These are phyloP conservation scores for Linnemannia elongata DNA, from an alignment of 192 early-diverging fungal species.

Conservation along the genomic window DNA sequence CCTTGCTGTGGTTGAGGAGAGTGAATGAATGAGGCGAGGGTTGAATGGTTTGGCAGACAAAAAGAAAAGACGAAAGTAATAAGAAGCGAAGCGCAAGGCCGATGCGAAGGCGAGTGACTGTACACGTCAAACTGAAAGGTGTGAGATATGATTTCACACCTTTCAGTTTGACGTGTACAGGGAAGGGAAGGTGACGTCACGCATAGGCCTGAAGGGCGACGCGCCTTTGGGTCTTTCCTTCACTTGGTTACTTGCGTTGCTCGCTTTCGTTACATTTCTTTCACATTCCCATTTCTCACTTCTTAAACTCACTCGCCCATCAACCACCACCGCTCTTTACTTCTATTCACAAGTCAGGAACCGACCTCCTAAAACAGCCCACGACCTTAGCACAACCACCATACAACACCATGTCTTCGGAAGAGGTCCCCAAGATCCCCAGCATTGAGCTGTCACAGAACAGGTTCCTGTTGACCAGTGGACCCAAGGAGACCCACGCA, in stretches of 20 bases:
- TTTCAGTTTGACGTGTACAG: too few species aligned
- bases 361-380: not conserved
- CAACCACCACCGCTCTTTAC: not conserved
- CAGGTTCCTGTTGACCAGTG: conserved; percentile 83
- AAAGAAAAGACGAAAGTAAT: not conserved
- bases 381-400: not conserved
- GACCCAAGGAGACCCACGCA: conserved; percentile 75
- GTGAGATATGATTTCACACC: not conserved
- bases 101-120: not conserved
- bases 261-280: conserved; percentile 7
- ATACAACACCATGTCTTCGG: conserved; percentile 65
- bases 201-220: not conserved
- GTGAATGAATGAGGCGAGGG: not conserved
- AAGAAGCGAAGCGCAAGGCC: not conserved
- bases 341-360: not conserved
- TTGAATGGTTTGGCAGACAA: not conserved
- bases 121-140: not conserved
- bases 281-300: not conserved
- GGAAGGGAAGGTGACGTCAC: conserved; percentile 18
- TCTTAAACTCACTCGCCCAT: not conserved
- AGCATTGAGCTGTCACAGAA: conserved; percentile 89
- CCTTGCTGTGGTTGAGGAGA: not conserved
- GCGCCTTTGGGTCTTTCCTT: not conserved
- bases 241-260: not conserved
- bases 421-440: conserved; percentile 85